These are phyloP conservation scores for Neonectria punicea DNA, from an alignment of 2,329 filamentous ascomycete species.

Conservation along the genomic window DNA sequence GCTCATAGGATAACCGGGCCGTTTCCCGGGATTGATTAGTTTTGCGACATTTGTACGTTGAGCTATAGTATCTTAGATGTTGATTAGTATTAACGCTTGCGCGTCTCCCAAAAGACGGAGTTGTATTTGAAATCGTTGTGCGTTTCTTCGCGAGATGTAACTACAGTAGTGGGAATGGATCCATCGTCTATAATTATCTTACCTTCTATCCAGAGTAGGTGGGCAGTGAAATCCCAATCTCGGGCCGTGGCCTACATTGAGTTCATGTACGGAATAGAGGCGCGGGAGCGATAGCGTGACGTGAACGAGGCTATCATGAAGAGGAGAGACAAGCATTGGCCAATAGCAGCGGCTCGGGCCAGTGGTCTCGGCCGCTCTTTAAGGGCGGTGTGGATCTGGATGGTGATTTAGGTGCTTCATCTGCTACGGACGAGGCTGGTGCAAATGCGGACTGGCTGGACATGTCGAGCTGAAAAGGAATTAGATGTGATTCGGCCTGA, in stretches of 20 bases:
- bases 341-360: not conserved
- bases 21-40: conserved; percentile 7
- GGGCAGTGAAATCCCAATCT: not conserved
- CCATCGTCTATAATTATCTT: not conserved
- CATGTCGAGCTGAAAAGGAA: conserved; percentile 30
- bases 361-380: conserved; percentile 19
- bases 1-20: conserved; percentile 24
- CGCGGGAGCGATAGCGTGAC: not conserved
- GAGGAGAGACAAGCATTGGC: conserved; percentile 16
- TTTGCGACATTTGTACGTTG: conserved; percentile 16
- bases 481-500: conserved; percentile 8
- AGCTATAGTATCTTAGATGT: conserved; percentile 27
- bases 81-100: conserved; percentile 27
- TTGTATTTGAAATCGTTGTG: not conserved
- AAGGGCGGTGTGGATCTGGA: conserved; percentile 15
- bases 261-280: not conserved
- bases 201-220: not conserved
- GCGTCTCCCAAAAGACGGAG: conserved; percentile 16
- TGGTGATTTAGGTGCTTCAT: not conserved
- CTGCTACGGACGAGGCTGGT: conserved; percentile 12
- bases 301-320: not conserved
- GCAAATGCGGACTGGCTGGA: conserved; percentile 10
- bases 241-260: not conserved
- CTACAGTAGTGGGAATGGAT: not conserved
- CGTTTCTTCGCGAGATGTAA: not conserved